These are phyloP conservation scores for Alternaria solani DNA, from an alignment of 2,329 filamentous ascomycete species.

Conservation along the genomic window DNA sequence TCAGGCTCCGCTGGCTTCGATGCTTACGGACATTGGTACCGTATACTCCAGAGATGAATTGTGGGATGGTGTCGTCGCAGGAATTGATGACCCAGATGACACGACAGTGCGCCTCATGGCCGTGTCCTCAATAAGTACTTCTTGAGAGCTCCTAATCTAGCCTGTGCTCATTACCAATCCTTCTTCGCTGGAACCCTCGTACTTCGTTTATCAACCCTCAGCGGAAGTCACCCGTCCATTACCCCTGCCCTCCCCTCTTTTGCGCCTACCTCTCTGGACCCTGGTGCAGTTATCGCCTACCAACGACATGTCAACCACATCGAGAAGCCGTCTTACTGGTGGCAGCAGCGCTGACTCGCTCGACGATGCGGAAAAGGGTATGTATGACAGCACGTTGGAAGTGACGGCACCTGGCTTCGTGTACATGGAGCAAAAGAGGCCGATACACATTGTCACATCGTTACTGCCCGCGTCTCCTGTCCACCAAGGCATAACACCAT, in stretches of 20 bases:
- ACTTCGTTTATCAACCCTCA: not conserved
- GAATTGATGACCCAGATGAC: conserved; percentile 13
- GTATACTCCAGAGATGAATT: conserved; percentile 20
- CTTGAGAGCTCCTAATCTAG: conserved; percentile 8
- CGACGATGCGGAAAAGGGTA: conserved; percentile 46
- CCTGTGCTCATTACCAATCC: conserved; percentile 22
- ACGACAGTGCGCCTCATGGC: conserved; percentile 1
- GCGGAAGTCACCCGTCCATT: not conserved
- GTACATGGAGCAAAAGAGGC: conserved; percentile 31
- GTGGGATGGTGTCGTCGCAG: conserved; percentile 13
- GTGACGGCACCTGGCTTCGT: conserved; percentile 38
- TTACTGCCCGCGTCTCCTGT: conserved; percentile 37
- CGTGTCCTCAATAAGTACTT: conserved; percentile 25
- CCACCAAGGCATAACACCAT: conserved; percentile 46
- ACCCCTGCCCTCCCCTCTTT: not conserved
- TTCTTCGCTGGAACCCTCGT: conserved; percentile 8
- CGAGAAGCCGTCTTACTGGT: conserved; percentile 24
- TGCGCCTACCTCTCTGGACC: not conserved
- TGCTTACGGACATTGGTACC: conserved; percentile 18
- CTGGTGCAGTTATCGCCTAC: conserved; percentile 6
- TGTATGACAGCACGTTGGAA: conserved; percentile 37
- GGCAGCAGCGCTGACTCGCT: conserved; percentile 34
- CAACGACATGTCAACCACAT: conserved; percentile 34
- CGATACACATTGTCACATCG: conserved; percentile 17
- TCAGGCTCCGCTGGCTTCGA: conserved; percentile 10